Evolutionary conservation across 805 yeast species (phyloP), one percentile per base, ranked within the genome.

Genomic region (Danielia oregonensis): DNA sequence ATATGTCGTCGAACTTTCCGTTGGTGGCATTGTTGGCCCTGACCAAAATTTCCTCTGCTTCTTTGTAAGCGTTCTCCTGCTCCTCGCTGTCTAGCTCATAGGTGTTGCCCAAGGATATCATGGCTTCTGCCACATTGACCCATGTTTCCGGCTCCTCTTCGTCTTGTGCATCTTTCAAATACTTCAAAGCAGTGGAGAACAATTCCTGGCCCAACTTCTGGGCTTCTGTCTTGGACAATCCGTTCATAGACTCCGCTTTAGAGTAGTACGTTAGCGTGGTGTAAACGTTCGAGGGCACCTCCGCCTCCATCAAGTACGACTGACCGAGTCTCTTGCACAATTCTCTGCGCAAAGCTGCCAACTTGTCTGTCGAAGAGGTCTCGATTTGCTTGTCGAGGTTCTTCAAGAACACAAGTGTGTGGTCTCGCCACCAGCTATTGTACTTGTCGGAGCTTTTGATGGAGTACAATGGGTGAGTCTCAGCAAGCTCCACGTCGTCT

Each of bases 111-210:
- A 85, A 62, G 11, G 83, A 76, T 23, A 91, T 86, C 50, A 77
- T 67, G 1, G 95, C 89, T 57, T 91, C 97, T 1, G 96, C 96
- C 29, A 84, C 71, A 51, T 78, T 75, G 9, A 81, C 95, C 86
- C 91, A 83, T 4, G 83, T 69, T 39, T 80, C 82, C 0, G 95
- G 94, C 26, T 82, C 86, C 29, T 80, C 85, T 13, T 76, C 79
- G 32, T 78, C 78, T 54, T 80, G 76, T 0, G 88, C 82, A 35
- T 65, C 60, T 35, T 66, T 59, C 35, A 88, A 64, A 49, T 75
- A 74, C 24, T 66, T 61, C 17, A 84, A 63, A 0, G 94, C 94
- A 13, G 57, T 60, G 7, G 55, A 47, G 8, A 79, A 72, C 23
- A 70, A 57, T 2, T 63, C 59, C 24, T 72, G 61, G 0, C 86